Conservation (phyloP, 2,329 filamentous ascomycete species). For the Madurella mycetomatis region DNA sequence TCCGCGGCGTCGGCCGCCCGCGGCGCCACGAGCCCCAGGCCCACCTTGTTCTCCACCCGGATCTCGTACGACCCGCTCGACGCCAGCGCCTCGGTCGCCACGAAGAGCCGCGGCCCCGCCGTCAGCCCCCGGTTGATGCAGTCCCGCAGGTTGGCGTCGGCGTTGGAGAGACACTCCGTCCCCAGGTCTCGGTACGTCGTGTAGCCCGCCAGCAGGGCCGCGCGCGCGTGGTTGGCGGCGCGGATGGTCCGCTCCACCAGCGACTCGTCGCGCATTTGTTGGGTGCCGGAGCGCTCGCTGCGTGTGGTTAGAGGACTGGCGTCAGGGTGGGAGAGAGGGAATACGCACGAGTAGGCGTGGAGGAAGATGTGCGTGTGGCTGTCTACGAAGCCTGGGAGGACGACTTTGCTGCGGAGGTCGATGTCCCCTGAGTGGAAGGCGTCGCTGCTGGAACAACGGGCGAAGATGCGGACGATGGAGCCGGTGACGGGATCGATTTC, state of each 20-base stretch:
- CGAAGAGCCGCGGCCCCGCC: conserved; percentile 52
- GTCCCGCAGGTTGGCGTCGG: conserved; percentile 49
- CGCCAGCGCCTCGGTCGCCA: conserved; percentile 48
- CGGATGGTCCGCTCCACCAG: conserved; percentile 53
- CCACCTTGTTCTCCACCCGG: conserved; percentile 41
- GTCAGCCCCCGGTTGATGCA: conserved; percentile 50
- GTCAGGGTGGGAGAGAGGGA: not conserved
- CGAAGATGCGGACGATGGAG: conserved; percentile 36
- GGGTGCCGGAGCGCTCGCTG: conserved; percentile 36
- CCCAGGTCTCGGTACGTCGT: conserved; percentile 56
- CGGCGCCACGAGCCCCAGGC: conserved; percentile 28
- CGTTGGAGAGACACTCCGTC: conserved; percentile 47
- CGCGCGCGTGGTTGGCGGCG: conserved; percentile 48
- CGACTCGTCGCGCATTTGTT: conserved; percentile 56
- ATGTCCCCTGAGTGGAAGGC: conserved; percentile 36
- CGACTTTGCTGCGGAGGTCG: conserved; percentile 49
- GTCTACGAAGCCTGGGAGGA: conserved; percentile 51
- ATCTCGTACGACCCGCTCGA: conserved; percentile 47
- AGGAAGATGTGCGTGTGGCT: conserved; percentile 55
- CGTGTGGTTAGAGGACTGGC: conserved; percentile 2
- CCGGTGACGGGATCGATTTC: conserved; percentile 37
- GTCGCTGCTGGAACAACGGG: conserved; percentile 21
- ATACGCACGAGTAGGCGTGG: conserved; percentile 41
- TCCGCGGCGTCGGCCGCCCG: conserved; percentile 43
- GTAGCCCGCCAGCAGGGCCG: conserved; percentile 52